Conservation (phyloP, 352 stramenopile species). For the Phytophthora hibernalis region DNA sequence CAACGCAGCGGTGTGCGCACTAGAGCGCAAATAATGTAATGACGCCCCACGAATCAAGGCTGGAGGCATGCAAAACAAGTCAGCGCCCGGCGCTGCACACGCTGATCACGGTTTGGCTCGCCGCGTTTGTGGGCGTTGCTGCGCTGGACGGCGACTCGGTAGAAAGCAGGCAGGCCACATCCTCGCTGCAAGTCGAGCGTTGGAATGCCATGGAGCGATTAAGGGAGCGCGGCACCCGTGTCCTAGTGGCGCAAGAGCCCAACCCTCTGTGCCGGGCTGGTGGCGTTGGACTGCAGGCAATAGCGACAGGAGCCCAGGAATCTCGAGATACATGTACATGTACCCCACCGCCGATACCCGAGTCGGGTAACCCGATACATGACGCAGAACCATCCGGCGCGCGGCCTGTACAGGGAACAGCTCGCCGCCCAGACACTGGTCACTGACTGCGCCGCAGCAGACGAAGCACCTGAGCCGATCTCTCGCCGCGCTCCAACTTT, state of each 20-base stretch:
- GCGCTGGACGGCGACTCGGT: slow-evolving; percentile 3
- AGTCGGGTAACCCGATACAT: no score
- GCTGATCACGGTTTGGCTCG: slow-evolving; percentile 13
- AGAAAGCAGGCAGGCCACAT: slow-evolving; percentile 25
- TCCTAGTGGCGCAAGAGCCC: slow-evolving; percentile 3
- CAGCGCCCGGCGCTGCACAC: slow-evolving; percentile 1
- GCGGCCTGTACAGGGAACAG: slow-evolving; percentile 16
- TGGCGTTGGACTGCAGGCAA: not conserved
- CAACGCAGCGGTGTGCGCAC: slow-evolving; percentile 19
- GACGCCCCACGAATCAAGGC: not conserved
- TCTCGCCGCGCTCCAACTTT: slow-evolving; percentile 25
- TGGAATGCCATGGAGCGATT: slow-evolving; percentile 16
- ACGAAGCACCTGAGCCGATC: slow-evolving; percentile 27
- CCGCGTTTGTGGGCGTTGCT: slow-evolving; percentile 11
- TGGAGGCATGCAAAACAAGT: not conserved
- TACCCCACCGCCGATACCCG: not conserved
- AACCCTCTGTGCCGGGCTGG: slow-evolving; percentile 9
- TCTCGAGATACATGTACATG: no score
- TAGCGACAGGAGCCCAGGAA: slow-evolving; percentile 11
- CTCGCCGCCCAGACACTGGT: not conserved
- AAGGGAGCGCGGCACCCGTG: not conserved
- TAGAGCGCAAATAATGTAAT: slow-evolving; percentile 26
- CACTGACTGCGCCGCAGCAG: slow-evolving; percentile 11
- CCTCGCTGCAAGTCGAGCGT: slow-evolving; percentile 9
- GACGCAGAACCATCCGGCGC: slow-evolving; percentile 20